Conservation (phyloP, 352 stramenopile species). For the Peronospora farinosa region DNA sequence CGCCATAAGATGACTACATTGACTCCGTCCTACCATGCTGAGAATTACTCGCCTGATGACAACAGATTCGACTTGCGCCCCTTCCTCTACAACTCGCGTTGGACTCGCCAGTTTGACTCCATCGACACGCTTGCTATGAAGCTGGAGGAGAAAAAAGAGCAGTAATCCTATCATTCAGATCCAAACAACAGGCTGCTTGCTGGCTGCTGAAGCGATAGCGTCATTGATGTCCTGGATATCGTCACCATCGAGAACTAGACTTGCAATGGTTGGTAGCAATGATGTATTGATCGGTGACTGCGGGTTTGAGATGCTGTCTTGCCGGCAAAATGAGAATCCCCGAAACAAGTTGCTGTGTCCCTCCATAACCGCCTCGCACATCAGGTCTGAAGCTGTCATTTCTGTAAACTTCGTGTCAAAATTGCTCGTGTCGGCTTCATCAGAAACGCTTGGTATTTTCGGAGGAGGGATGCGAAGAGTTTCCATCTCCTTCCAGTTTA, state of each 20-base stretch:
- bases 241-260: slow-evolving; percentile 29
- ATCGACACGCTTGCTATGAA: slow-evolving; percentile 89
- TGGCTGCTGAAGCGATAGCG: slow-evolving; percentile 26
- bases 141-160: slow-evolving; percentile 70
- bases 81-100: slow-evolving; percentile 96
- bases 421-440: slow-evolving; percentile 90
- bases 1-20: slow-evolving; percentile 99
- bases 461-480: slow-evolving; percentile 85
- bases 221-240: slow-evolving; percentile 36
- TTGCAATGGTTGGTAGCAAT: slow-evolving; percentile 33
- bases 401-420: slow-evolving; percentile 91
- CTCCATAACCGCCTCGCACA: slow-evolving; percentile 46
- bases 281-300: slow-evolving; percentile 28
- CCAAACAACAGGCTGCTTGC: slow-evolving; percentile 20
- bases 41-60: slow-evolving; percentile 98
- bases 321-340: slow-evolving; percentile 69
- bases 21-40: slow-evolving; percentile 97
- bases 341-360: slow-evolving; percentile 57
- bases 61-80: slow-evolving; percentile 97
- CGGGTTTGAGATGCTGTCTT: slow-evolving; percentile 33
- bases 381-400: slow-evolving; percentile 54
- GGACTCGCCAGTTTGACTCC: slow-evolving; percentile 91
- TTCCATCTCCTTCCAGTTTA: slow-evolving; percentile 92
- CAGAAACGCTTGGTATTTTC: slow-evolving; percentile 80
- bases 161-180: slow-evolving; percentile 25